Conservation (phyloP, 768 basidiomycete genomes). For the Chiua virens region DNA sequence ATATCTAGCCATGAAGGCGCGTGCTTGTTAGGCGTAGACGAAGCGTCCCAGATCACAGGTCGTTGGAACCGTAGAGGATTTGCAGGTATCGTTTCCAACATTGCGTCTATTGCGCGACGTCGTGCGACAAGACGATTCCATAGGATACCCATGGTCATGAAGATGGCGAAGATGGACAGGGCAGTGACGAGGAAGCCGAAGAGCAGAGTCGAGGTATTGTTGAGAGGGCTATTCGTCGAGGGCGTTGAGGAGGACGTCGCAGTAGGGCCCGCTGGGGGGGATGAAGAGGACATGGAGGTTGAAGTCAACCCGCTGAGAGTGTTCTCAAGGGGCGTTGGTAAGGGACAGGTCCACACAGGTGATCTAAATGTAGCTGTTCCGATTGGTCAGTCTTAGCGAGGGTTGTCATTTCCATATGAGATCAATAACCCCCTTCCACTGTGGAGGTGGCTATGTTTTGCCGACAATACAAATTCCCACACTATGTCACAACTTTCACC, state of each 20-base stretch:
- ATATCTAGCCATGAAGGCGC: conserved; percentile 12
- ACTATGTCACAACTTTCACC: too few species aligned
- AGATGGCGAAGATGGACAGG: conserved; percentile 31
- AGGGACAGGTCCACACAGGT: background rate
- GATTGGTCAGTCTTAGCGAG: conserved; percentile 17
- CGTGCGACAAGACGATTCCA: conserved; percentile 35
- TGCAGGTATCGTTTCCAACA: conserved; percentile 4
- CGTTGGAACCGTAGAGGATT: conserved; percentile 5
- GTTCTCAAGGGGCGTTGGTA: conserved; percentile 15
- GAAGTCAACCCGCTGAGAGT: conserved; percentile 2
- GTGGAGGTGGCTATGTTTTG: background rate
- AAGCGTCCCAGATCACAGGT: conserved; percentile 27
- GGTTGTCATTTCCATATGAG: background rate
- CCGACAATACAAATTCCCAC: background rate
- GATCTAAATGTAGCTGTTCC: conserved; percentile 5
- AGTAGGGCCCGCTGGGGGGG: background rate
- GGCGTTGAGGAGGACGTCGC: conserved; percentile 4
- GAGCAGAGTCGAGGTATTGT: conserved; percentile 25
- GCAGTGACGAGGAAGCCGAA: conserved; percentile 34
- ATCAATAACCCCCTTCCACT: background rate
- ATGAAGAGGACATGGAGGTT: conserved; percentile 25
- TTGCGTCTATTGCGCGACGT: conserved; percentile 28
- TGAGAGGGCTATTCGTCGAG: background rate
- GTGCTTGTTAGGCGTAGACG: conserved; percentile 7
- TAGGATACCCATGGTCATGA: conserved; percentile 29